Evolutionary conservation across 2,329 filamentous ascomycete genomes (phyloP), one percentile per base, ranked within the genome.

Genomic region (Cadophora sp.): DNA sequence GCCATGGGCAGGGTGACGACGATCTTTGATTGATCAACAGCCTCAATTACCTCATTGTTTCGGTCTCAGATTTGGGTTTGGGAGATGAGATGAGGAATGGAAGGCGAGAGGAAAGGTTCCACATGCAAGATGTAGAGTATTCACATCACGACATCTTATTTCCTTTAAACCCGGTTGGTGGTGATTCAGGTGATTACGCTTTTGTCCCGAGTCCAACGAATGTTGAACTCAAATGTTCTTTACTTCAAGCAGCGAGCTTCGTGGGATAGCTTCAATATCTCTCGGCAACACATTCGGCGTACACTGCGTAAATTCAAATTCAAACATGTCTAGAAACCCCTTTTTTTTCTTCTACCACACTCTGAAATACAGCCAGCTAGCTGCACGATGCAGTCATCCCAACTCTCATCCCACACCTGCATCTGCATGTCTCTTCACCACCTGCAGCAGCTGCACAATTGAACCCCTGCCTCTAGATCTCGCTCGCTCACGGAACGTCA

Each of bases 1-100:
- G 31, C 31, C 11, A 34, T 34, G 37, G 37, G n/a, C n/a, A 6
- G 37, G 4, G 43, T 46, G 26, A 2, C 29, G 50, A 7, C 4
- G 50, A 53, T 29, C 50, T 53, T 19, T 53, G 50, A 53, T 19
- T 53, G 50, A 53, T 31, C 50, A 53, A 31, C 50, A 27, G 50
- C 26, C 22, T 53, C 50, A 31, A 53, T 53, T 53, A n/a, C 50
- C 50, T 31, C 4, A 51, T 51, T 26, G 4, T 50, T 14, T 22
- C 3, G n/a, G 19, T 22, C 22, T 16, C 16, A 22, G 19, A 5
- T 11, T 22, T 48, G 43, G 43, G 43, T 2, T 22, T 48, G 43
- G 43, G 8, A 24, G 7, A 50, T 1, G 37, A 34, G 37, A 22
- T 46, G 43, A 22, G 19, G 11, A 6, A 4, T 12, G 19, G 43